Evolutionary conservation across 805 yeast species (phyloP).

Genomic region (Sungouiozyma intestinalis): DNA sequence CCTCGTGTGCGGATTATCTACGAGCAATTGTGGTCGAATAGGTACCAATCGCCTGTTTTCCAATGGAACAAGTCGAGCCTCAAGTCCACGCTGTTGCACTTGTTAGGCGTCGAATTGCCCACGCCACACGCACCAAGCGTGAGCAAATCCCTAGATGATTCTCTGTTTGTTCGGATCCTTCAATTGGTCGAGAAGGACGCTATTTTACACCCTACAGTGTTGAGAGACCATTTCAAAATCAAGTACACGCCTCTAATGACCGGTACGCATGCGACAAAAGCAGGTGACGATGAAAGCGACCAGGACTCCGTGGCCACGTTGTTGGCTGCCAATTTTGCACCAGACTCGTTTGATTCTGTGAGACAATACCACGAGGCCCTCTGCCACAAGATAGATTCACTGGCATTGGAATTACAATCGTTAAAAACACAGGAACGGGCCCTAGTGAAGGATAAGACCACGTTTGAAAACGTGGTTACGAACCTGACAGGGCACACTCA

Average conservation of each 20-base stretch:
- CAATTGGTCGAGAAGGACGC: constrained; percentile 1
- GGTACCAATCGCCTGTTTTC: constrained; percentile 15
- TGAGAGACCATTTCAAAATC: constrained; percentile 15
- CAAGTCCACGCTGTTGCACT: constrained; percentile 18
- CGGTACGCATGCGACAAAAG: not conserved
- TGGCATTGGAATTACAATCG: constrained; percentile 24
- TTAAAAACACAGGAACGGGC: constrained; percentile 35
- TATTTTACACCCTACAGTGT: constrained; percentile 2
- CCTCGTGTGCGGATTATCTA: constrained; percentile 19
- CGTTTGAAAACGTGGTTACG: constrained; percentile 81
- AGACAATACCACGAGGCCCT: constrained; percentile 20
- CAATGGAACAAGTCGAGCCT: constrained; percentile 22
- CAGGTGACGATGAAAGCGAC: not conserved
- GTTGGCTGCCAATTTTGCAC: not conserved
- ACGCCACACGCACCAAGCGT: not conserved
- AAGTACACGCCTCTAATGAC: constrained; percentile 13
- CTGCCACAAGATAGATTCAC: constrained; percentile 18
- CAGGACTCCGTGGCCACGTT: constrained; percentile 6
- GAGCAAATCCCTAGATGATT: constrained; percentile 13
- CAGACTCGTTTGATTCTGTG: constrained; percentile 4
- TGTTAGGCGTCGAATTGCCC: constrained; percentile 15
- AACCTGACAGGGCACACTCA: constrained; percentile 88
- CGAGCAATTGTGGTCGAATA: constrained; percentile 21
- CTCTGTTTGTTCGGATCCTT: constrained; percentile 10
- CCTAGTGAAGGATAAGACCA: constrained; percentile 52